Conservation (phyloP, 495 filamentous ascomycete genomes). For the Extremus antarcticus region DNA sequence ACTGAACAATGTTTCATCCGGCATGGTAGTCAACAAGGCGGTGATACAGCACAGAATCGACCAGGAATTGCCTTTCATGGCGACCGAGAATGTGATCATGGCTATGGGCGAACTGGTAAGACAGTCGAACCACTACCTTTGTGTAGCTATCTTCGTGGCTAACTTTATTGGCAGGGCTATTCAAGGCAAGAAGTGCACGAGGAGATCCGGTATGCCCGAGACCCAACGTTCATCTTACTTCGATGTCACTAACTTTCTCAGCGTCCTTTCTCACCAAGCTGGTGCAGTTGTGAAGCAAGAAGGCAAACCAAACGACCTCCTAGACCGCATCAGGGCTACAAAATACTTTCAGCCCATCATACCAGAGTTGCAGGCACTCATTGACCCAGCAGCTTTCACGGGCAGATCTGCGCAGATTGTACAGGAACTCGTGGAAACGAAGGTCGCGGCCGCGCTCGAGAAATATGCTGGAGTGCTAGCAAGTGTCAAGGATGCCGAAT, state of each 20-base stretch:
- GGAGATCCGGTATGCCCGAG: slow-evolving; percentile 52
- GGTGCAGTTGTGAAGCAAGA: slow-evolving; percentile 66
- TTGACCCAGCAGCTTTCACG: slow-evolving; percentile 61
- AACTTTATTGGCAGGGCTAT: slow-evolving; percentile 34
- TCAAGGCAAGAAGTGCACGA: slow-evolving; percentile 89
- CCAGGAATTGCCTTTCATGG: slow-evolving; percentile 84
- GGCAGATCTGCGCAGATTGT: slow-evolving; percentile 52
- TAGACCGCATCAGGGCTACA: slow-evolving; percentile 62
- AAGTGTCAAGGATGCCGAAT: slow-evolving; percentile 9
- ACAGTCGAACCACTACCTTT: not conserved
- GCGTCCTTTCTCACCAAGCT: slow-evolving; percentile 76
- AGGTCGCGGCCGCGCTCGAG: slow-evolving; percentile 18
- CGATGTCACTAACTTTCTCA: too few relatives aligned
- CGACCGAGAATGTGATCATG: slow-evolving; percentile 81
- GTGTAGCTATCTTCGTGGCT: too few relatives aligned
- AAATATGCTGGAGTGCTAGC: slow-evolving; percentile 10
- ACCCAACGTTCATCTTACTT: too few relatives aligned
- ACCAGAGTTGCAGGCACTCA: slow-evolving; percentile 60
- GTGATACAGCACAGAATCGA: slow-evolving; percentile 58
- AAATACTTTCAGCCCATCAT: slow-evolving; percentile 78
- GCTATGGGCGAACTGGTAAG: slow-evolving; percentile 50
- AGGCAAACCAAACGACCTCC: slow-evolving; percentile 72
- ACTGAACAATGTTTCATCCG: slow-evolving; percentile 72
- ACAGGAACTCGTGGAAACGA: slow-evolving; percentile 39
- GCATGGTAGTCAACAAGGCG: slow-evolving; percentile 77